phyloP scores from a whole-genome alignment of 2,329 filamentous ascomycete genomes.

The Talaromyces sp. region DNA sequence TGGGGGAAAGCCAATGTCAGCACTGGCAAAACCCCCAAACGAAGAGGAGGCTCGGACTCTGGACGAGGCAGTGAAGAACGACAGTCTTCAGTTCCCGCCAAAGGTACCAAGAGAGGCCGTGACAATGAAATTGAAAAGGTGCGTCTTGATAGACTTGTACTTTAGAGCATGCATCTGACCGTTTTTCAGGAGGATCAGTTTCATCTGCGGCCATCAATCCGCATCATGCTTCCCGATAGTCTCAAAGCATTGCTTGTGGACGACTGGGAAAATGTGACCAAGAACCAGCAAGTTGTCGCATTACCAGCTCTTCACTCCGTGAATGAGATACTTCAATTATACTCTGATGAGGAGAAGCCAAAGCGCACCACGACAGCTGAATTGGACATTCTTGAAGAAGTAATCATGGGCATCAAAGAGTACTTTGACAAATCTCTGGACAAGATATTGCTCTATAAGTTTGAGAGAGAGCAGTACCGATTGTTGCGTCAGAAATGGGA shows the following conservation, averaged over 20 bases:
- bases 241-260: slow-evolving; percentile 92
- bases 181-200: slow-evolving; percentile 76
- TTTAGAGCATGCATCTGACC: slow-evolving; percentile 2
- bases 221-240: slow-evolving; percentile 79
- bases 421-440: slow-evolving; percentile 92
- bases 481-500: slow-evolving; percentile 71
- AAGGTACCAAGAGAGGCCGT: slow-evolving; percentile 43
- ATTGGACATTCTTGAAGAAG: slow-evolving; percentile 83
- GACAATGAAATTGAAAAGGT: slow-evolving; percentile 50
- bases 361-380: slow-evolving; percentile 64
- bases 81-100: slow-evolving; percentile 42
- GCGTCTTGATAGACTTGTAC: slow-evolving; percentile 14
- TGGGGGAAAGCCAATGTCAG: slow-evolving; percentile 20
- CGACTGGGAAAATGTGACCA: slow-evolving; percentile 98
- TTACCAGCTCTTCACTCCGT: slow-evolving; percentile 76
- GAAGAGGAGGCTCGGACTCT: slow-evolving; percentile 41
- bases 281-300: slow-evolving; percentile 84
- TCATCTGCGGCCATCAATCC: slow-evolving; percentile 76
- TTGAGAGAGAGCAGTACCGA: slow-evolving; percentile 85
- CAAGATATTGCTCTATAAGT: slow-evolving; percentile 86
- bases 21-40: slow-evolving; percentile 29
- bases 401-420: slow-evolving; percentile 77
- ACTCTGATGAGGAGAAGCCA: slow-evolving; percentile 65
- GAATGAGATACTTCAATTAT: slow-evolving; percentile 74
- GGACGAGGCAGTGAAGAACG: slow-evolving; percentile 46